These are phyloP conservation scores for Rhizopus stolonifer DNA, from an alignment of 371 early-diverging fungal genomes.

Conservation along the genomic window DNA sequence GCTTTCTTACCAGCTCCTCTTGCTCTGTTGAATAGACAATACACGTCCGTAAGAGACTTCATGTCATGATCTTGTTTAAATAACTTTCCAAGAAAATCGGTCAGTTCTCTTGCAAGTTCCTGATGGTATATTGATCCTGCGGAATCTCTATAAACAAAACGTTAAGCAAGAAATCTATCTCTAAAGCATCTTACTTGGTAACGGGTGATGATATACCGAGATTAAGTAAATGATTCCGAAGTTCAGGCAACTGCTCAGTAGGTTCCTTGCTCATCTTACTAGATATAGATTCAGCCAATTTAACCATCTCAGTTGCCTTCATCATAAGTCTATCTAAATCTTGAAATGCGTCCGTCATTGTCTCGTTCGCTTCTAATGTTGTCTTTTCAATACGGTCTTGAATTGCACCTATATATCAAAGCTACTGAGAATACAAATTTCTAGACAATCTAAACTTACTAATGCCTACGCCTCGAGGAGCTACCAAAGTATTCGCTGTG, in stretches of 20 bases:
- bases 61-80: conserved; percentile 67
- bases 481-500: conserved; percentile 5
- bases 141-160: conserved; percentile 73
- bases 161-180: too few species aligned
- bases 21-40: conserved; percentile 90
- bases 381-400: conserved; percentile 67
- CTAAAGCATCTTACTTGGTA: conserved; percentile 78
- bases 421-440: background rate
- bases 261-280: conserved; percentile 58
- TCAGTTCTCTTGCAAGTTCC: conserved; percentile 82
- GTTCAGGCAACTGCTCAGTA: conserved; percentile 51
- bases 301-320: conserved; percentile 86
- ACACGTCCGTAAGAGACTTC: conserved; percentile 84
- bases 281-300: conserved; percentile 76
- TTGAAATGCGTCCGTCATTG: conserved; percentile 78
- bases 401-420: conserved; percentile 60
- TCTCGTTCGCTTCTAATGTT: conserved; percentile 62
- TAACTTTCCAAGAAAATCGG: conserved; percentile 73
- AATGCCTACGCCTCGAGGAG: conserved; percentile 39
- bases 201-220: conserved; percentile 89
- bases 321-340: conserved; percentile 84
- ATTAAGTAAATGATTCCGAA: conserved; percentile 74
- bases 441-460: conserved; percentile 25
- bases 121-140: conserved; percentile 84
- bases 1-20: conserved; percentile 83